A percentile compares a stretch with the other conserved stretches of the same genome.
These are phyloP conservation scores for Candida pseudoviswanathii DNA, from an alignment of 1,139 yeast genomes.

Conservation along the genomic window DNA sequence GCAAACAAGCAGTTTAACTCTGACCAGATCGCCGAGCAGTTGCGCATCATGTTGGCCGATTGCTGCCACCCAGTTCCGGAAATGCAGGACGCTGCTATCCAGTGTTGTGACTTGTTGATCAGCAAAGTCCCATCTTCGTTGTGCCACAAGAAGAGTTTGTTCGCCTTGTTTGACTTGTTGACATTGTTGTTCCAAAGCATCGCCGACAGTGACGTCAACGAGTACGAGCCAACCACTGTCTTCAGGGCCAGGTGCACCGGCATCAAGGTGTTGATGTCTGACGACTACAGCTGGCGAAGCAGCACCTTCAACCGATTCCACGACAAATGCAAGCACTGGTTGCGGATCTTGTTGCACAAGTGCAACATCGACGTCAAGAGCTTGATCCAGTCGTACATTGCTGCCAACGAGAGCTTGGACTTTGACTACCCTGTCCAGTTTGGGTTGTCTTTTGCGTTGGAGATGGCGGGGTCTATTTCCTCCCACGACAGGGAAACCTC, in stretches of 20 bases:
- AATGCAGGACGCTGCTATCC: slow-evolving; percentile 80
- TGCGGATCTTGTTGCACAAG: slow-evolving; percentile 51
- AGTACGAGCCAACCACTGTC: slow-evolving; percentile 78
- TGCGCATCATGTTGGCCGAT: slow-evolving; percentile 65
- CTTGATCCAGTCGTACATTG: slow-evolving; percentile 70
- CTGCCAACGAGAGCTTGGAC: slow-evolving; percentile 43
- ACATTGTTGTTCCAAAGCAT: slow-evolving; percentile 78
- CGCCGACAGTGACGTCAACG: slow-evolving; percentile 75
- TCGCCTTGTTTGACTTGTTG: slow-evolving; percentile 77
- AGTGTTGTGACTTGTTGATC: slow-evolving; percentile 73
- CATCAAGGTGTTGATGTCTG: slow-evolving; percentile 68
- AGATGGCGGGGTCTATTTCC: slow-evolving; percentile 76
- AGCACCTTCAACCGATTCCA: slow-evolving; percentile 64
- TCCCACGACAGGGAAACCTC: slow-evolving; percentile 63
- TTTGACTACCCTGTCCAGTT: slow-evolving; percentile 51
- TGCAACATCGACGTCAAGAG: slow-evolving; percentile 77
- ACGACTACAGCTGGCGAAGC: slow-evolving; percentile 76
- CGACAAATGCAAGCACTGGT: slow-evolving; percentile 67
- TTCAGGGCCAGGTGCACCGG: slow-evolving; percentile 63
- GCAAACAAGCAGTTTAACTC: slow-evolving; percentile 56
- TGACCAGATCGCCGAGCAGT: slow-evolving; percentile 66
- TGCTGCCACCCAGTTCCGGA: slow-evolving; percentile 80
- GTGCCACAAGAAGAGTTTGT: slow-evolving; percentile 73
- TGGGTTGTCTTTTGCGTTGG: slow-evolving; percentile 89
- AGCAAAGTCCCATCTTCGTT: slow-evolving; percentile 75